Conservation (phyloP, 306 rosid genomes). For the Amphicarpaea edgeworthii region DNA sequence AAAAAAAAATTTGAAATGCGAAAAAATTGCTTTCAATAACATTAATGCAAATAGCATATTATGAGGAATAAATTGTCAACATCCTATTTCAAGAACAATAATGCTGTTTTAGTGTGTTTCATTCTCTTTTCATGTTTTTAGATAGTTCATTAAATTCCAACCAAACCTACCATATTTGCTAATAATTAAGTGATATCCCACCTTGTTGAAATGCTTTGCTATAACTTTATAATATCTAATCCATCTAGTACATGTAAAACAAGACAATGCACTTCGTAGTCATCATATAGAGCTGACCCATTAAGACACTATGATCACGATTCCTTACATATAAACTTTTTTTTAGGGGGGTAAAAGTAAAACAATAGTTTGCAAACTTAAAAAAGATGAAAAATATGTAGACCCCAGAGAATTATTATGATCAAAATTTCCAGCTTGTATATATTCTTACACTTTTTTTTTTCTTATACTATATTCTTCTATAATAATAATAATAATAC, state of each 20-base stretch:
- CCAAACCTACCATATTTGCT: slow-evolving; percentile 15
- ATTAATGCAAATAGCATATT: background rate
- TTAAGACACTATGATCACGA: slow-evolving; percentile 3
- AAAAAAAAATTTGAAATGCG: background rate
- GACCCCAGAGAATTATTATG: slow-evolving; percentile 42
- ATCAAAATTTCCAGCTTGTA: slow-evolving; percentile 37
- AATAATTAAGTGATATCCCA: slow-evolving; percentile 9
- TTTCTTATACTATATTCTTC: slow-evolving; percentile 10
- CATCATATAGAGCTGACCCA: slow-evolving; percentile 36
- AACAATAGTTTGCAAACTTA: background rate
- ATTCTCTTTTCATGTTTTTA: background rate
- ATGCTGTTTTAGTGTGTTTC: background rate
- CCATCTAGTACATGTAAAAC: background rate
- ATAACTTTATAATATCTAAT: background rate
- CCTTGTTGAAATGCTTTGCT: background rate
- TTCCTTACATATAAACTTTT: slow-evolving; percentile 11
- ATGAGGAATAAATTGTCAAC: background rate
- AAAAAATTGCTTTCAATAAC: background rate
- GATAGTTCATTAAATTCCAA: slow-evolving; percentile 5
- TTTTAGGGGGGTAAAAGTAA: background rate
- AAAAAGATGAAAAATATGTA: slow-evolving; percentile 24
- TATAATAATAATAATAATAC: too few species aligned
- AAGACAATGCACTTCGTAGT: slow-evolving; percentile 19
- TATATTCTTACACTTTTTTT: background rate
- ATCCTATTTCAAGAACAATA: background rate